phyloP scores from a whole-genome alignment of 2,329 filamentous ascomycete species.

The Colletotrichum somersetense region DNA sequence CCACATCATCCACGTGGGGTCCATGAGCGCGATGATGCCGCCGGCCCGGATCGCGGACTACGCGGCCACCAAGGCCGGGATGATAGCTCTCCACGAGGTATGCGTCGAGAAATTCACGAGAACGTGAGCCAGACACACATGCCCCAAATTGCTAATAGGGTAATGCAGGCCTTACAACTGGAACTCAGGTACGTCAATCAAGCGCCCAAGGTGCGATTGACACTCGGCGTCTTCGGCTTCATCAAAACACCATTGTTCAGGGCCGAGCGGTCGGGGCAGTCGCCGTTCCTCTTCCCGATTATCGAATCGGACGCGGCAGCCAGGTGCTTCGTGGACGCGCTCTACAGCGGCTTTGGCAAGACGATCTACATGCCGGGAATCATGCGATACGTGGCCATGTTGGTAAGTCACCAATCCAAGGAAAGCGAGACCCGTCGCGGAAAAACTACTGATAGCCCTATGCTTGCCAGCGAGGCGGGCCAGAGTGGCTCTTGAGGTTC shows the following conservation, averaged over 20 bases:
- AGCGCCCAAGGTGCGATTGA: conserved; percentile 47
- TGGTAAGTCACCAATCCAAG: background rate
- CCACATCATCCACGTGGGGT: conserved; percentile 73
- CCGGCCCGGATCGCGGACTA: conserved; percentile 71
- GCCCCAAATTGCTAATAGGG: background rate
- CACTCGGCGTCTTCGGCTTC: conserved; percentile 48
- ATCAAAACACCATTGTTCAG: conserved; percentile 48
- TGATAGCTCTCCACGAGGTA: conserved; percentile 43
- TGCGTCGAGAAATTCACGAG: background rate
- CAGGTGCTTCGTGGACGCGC: conserved; percentile 45
- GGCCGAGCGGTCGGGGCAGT: conserved; percentile 43
- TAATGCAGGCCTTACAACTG: conserved; percentile 46
- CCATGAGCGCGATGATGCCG: conserved; percentile 64
- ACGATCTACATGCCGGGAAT: conserved; percentile 49
- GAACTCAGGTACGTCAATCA: conserved; percentile 47
- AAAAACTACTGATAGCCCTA: background rate
- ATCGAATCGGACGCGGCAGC: conserved; percentile 49
- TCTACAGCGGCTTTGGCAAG: conserved; percentile 49
- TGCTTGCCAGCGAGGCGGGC: background rate
- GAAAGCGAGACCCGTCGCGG: no score
- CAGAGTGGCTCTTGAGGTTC: conserved; percentile 1
- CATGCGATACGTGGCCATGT: conserved; percentile 44
- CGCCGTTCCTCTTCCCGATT: conserved; percentile 48
- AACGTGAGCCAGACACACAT: background rate
- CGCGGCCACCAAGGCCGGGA: conserved; percentile 63